Conservation (phyloP, 2,329 filamentous ascomycete genomes). For the Talaromyces funiculosus region DNA sequence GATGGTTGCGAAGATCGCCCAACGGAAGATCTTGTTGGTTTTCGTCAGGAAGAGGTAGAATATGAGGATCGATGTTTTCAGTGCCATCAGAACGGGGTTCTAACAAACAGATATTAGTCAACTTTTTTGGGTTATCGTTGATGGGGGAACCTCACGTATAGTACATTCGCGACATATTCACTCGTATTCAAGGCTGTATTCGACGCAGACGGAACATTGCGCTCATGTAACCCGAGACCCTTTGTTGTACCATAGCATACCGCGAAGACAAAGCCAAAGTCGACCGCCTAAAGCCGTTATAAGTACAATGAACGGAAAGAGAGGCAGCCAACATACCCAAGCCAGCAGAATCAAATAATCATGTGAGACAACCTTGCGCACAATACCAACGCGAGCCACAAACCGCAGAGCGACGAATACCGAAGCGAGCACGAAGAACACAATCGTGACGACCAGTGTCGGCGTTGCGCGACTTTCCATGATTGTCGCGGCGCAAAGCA, state of each 20-base stretch:
- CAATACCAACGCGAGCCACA: constrained; percentile 65
- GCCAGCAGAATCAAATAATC: constrained; percentile 76
- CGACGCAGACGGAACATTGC: constrained; percentile 28
- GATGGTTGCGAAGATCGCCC: constrained; percentile 75
- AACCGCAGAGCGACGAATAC: constrained; percentile 71
- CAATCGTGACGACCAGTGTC: constrained; percentile 40
- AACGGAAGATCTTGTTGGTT: constrained; percentile 69
- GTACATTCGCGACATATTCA: constrained; percentile 56
- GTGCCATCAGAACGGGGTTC: constrained; percentile 85
- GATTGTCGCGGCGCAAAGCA: constrained; percentile 17
- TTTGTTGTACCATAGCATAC: constrained; percentile 41
- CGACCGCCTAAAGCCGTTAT: constrained; percentile 29
- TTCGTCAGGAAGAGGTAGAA: constrained; percentile 83
- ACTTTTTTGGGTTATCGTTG: background rate
- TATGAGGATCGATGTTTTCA: constrained; percentile 85
- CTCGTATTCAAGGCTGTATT: constrained; percentile 39
- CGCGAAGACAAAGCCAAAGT: constrained; percentile 44
- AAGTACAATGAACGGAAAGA: constrained; percentile 4
- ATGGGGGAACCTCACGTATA: constrained; percentile 45
- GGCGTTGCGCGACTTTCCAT: constrained; percentile 28
- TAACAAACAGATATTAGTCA: constrained; percentile 29
- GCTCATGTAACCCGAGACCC: constrained; percentile 41
- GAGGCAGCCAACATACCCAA: constrained; percentile 51
- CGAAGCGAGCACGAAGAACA: constrained; percentile 59
- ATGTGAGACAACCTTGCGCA: constrained; percentile 66